Evolutionary conservation across 2,329 filamentous ascomycete species (phyloP), one percentile per base, ranked within the genome.

Genomic region (Dactylellina cionopaga): DNA sequence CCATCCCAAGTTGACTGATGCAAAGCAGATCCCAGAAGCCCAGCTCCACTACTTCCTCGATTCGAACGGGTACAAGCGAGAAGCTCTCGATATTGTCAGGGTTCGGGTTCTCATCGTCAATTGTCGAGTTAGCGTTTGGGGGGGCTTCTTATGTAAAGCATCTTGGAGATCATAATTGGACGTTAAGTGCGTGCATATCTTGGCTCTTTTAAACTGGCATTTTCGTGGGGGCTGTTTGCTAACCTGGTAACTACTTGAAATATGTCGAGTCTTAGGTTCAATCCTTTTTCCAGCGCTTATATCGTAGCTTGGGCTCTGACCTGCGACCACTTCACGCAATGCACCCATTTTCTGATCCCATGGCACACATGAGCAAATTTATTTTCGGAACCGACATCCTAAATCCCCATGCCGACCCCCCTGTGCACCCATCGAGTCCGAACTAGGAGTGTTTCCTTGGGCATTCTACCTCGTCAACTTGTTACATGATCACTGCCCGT

Each of bases 31-130:
- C 39, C 51, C 37, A 35, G 51, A 49, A 71, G 66, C 66, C 66
- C 55, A 63, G 51, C 29, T 64, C 3, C n/a, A 64, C 39, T 27
- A 43, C 44, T 46, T 47, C 41, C 33, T 64, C 56, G 58, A 71
- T 71, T 71, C 58, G 43, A 71, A 64, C 66, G 66, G 66, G 58
- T 71, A 71, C 66, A 71, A 64, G 66, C 66, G 66, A 71, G 60
- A 33, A 56, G 9, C 25, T 43, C 33, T 47, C 43, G 41, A 35
- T 25, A 31, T n/a, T 7, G 47, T 55, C 19, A 41, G 46, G 29
- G 35, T 46, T 43, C 31, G 17, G 60, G 60, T 65, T 47, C 29
- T 24, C 24, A 65, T 55, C 49, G 49, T 51, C 35, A 39, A 55
- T 64, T 39, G 55, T 31, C 41, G 6, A 17, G 46, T 15, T 41